These are phyloP conservation scores for Tritrichomonas foetus DNA, from an alignment of 208 protist genomes.

Conservation along the genomic window DNA sequence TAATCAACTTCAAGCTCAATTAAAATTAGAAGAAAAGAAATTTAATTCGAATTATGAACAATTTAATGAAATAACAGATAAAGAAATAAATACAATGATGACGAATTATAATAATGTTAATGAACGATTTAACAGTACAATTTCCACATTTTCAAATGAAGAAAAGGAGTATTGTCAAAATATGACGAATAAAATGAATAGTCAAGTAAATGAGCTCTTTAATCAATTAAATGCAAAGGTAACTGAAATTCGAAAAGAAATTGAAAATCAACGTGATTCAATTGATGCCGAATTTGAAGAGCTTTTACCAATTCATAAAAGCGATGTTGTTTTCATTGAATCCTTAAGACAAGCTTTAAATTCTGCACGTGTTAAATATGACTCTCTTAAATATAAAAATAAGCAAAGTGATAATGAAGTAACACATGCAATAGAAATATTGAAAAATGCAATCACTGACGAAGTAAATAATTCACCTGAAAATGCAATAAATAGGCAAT, in stretches of 20 bases:
- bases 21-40: neutral
- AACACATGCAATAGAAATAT: neutral
- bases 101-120: neutral
- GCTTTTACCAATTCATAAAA: neutral
- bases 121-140: neutral
- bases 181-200: neutral
- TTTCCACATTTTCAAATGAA: conserved; percentile 7
- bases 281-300: neutral
- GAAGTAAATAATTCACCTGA: neutral
- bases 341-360: neutral
- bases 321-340: neutral
- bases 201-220: neutral
- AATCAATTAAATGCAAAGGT: neutral
- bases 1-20: neutral
- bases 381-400: neutral
- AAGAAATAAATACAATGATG: neutral
- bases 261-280: neutral
- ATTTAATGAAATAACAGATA: neutral
- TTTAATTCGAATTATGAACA: neutral
- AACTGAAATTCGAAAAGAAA: neutral
- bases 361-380: neutral
- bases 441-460: neutral
- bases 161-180: neutral
- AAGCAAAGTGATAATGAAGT: neutral
- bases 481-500: neutral